Base-by-base conservation (phyloP, 495 filamentous ascomycete species). In the Lasiosphaeria ovina region DNA sequence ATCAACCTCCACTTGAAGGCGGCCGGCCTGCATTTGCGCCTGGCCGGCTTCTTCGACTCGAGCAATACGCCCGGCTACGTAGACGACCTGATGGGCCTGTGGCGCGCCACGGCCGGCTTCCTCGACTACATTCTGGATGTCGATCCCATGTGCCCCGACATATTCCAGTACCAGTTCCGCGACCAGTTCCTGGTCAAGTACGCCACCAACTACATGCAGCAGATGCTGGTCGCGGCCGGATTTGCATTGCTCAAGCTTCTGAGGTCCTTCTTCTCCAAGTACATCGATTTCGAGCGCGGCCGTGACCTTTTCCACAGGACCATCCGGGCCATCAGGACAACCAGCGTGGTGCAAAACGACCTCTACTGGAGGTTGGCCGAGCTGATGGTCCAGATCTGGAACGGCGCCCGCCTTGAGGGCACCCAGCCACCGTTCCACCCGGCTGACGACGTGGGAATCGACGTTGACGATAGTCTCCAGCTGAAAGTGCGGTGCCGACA, bases 361-460 rank as follows among this genome's bases (percentile, higher is more conserved):
- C 81, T 97, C 0, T 86, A 90, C 35, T 90, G 89, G 77, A 83
- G 92, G 36, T 78, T 96, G 32, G 92, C 91, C 0, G 92, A 97
- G 69, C 86, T 97, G 14, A 84, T 96, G 69, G 91, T 91, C 3
- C 92, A 96, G 74, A 87, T 97, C 75, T 97, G 91, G 92, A 89
- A 89, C 67, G 84, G 88, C 8, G 85, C 86, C 17, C 82, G 86
- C 36, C 79, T 85, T 59, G 77, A 83, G 32, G 72, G 72, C 40
- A 74, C 69, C 52, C 74, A 62, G 55, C 76, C 66, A 44, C 72
- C 68, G 33, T 71, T 73, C 33, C 72, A 69, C 17, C 67, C 74
- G 35, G 75, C 76, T 45, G 73, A 79, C 54, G 65, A 64, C 35
- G 35, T 62, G 70, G 16, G 70, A 75, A 34, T 71, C 70, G 45